These are phyloP conservation scores for Aspergillus novoparasiticus DNA, from an alignment of 2,329 filamentous ascomycete genomes.

Conservation along the genomic window DNA sequence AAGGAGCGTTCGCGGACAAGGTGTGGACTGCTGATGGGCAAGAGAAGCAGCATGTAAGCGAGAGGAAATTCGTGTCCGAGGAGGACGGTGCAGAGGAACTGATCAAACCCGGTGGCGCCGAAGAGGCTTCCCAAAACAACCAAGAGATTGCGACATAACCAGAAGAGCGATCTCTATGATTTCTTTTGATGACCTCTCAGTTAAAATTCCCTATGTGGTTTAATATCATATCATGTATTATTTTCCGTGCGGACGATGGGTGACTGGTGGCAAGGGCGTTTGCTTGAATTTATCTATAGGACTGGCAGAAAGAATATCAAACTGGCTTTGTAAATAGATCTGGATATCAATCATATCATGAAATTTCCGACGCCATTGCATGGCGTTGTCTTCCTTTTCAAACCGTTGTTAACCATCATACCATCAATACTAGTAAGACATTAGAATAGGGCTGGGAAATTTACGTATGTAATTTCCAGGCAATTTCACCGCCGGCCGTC, in stretches of 20 bases:
- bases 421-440: too few species aligned
- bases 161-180: neutral
- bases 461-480: neutral
- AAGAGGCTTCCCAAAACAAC: constrained; percentile 29
- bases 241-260: constrained; percentile 23
- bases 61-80: constrained; percentile 78
- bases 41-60: constrained; percentile 72
- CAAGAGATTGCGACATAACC: constrained; percentile 37
- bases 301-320: constrained; percentile 15
- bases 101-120: constrained; percentile 61
- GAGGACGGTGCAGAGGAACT: constrained; percentile 69
- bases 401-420: neutral
- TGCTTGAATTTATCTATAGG: constrained; percentile 16
- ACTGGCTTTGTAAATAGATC: constrained; percentile 28
- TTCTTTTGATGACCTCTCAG: constrained; percentile 6
- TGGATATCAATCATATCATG: constrained; percentile 27
- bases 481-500: constrained; percentile 7
- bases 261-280: constrained; percentile 31
- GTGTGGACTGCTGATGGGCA: constrained; percentile 73
- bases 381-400: neutral
- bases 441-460: neutral
- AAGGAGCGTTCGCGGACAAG: constrained; percentile 81
- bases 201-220: constrained; percentile 12
- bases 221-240: constrained; percentile 30
- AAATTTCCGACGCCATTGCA: neutral